Evolutionary conservation across 768 basidiomycete genomes (phyloP).

Genomic region (Fistulinella prunicolor): DNA sequence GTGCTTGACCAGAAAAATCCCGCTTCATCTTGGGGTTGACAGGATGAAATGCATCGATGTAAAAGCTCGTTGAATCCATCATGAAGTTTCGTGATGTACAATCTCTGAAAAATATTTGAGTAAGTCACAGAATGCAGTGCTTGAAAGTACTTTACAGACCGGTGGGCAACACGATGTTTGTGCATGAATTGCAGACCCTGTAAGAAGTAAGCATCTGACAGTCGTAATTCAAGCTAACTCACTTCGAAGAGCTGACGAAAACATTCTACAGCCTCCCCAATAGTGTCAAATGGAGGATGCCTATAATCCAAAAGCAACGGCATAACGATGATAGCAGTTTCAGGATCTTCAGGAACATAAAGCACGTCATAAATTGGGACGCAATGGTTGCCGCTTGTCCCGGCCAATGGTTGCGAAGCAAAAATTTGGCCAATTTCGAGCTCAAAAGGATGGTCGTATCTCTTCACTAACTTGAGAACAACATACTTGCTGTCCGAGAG

Average conservation of each 20-base stretch:
- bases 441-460: slow-evolving; percentile 25
- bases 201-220: background rate
- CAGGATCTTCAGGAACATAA: slow-evolving; percentile 1
- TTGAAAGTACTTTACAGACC: background rate
- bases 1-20: slow-evolving; percentile 20
- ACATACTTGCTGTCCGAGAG: slow-evolving; percentile 28
- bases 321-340: slow-evolving; percentile 29
- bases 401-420: background rate
- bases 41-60: slow-evolving; percentile 31
- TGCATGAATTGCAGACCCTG: slow-evolving; percentile 30
- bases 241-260: slow-evolving; percentile 34
- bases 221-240: background rate
- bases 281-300: slow-evolving; percentile 24
- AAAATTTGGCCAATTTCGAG: slow-evolving; percentile 28
- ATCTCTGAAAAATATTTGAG: slow-evolving; percentile 18
- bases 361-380: slow-evolving; percentile 30
- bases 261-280: slow-evolving; percentile 21
- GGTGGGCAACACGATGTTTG: slow-evolving; percentile 16
- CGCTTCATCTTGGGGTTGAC: slow-evolving; percentile 5
- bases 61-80: slow-evolving; percentile 28
- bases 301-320: slow-evolving; percentile 33
- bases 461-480: slow-evolving; percentile 28
- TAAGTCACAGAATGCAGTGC: background rate
- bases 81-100: slow-evolving; percentile 33
- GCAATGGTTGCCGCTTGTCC: slow-evolving; percentile 31